These are phyloP conservation scores for Ustilago sp. DNA, from an alignment of 1,284 basidiomycete species.

Conservation along the genomic window DNA sequence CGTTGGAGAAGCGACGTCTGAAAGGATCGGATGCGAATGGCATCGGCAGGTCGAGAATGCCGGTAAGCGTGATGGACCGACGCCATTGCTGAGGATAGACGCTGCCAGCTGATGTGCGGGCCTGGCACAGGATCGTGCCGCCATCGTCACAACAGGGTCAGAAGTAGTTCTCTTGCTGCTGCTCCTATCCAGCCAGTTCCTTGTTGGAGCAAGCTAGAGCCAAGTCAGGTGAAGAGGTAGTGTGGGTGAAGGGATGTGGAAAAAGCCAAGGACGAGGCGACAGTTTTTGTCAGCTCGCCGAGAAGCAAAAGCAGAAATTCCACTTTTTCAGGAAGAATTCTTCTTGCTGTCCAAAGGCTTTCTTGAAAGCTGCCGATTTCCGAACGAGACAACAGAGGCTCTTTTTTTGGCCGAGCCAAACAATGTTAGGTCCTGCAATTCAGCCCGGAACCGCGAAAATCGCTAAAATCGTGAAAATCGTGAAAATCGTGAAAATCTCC, in stretches of 20 bases:
- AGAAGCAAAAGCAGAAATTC: constrained; percentile 5
- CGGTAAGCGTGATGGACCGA: constrained; percentile 34
- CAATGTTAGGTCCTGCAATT: not conserved
- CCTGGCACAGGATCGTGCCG: constrained; percentile 27
- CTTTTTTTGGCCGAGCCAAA: not conserved
- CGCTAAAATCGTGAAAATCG: too few species aligned
- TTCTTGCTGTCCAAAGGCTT: not conserved
- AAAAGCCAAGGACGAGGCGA: not conserved
- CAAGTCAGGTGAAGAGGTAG: not conserved
- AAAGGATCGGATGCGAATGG: not conserved
- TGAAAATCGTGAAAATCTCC: too few species aligned
- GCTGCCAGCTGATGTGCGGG: constrained; percentile 36
- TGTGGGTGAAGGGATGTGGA: not conserved
- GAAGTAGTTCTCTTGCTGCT: not conserved
- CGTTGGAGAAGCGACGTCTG: not conserved
- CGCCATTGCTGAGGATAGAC: constrained; percentile 22
- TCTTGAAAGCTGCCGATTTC: constrained; percentile 17
- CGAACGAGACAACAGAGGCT: not conserved
- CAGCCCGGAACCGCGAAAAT: not conserved
- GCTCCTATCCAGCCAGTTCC: not conserved
- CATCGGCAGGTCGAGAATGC: constrained; percentile 18
- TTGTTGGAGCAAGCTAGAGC: not conserved
- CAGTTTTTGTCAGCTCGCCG: constrained; percentile 6
- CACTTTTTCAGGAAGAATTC: constrained; percentile 2
- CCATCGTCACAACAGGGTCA: constrained; percentile 11